These are phyloP conservation scores for Zygotorulaspora mrakii DNA, from an alignment of 1,139 yeast species.

Conservation along the genomic window DNA sequence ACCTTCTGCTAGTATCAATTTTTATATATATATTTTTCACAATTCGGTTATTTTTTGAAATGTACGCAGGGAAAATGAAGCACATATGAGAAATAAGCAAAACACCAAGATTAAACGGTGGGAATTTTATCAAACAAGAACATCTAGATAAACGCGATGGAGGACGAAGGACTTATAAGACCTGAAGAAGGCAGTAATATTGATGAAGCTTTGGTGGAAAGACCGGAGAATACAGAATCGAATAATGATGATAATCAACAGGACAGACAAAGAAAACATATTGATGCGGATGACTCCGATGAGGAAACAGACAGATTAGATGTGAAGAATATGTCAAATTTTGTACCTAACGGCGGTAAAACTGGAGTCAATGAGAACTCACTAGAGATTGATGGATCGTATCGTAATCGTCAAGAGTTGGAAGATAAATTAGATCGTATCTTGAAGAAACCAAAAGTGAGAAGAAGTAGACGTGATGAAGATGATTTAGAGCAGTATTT, in stretches of 20 bases:
- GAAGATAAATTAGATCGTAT: constrained; percentile 82
- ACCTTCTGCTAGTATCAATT: no score
- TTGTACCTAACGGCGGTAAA: constrained; percentile 10
- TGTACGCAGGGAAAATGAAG: no score
- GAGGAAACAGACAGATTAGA: constrained; percentile 30
- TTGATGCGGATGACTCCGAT: constrained; percentile 28
- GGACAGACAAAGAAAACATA: constrained; percentile 33
- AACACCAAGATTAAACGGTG: no score
- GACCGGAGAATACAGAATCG: not conserved
- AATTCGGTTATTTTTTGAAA: constrained; percentile 1
- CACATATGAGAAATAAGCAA: no score
- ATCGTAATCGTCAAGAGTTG: constrained; percentile 65
- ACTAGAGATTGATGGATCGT: constrained; percentile 38
- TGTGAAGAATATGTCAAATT: constrained; percentile 5
- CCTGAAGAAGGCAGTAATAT: not conserved
- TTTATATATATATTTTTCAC: not conserved
- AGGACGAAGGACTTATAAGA: not conserved
- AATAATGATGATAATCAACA: constrained; percentile 3
- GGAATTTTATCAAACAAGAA: not conserved
- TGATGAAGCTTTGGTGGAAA: constrained; percentile 4
- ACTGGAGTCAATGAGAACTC: constrained; percentile 18
- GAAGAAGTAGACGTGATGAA: constrained; percentile 67
- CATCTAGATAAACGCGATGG: not conserved
- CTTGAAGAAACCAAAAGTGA: constrained; percentile 56
- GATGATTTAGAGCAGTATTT: constrained; percentile 93